These are phyloP conservation scores for Populus hybrid DNA, from an alignment of 441 rosid species.

Conservation along the genomic window DNA sequence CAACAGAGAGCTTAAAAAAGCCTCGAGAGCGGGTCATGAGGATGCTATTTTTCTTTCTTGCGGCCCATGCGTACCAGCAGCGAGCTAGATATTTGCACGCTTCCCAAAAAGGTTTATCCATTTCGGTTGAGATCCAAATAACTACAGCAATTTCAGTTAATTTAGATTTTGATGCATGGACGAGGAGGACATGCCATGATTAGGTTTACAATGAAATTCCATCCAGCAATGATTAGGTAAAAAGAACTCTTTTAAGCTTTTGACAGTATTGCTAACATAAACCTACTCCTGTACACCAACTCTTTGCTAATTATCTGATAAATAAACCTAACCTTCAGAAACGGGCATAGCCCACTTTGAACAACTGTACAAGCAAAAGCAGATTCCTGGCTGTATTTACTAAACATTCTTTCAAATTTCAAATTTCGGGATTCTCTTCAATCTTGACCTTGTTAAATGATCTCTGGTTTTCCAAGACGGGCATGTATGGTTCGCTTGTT, in stretches of 20 bases:
- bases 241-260: neutral
- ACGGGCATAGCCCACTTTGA: neutral
- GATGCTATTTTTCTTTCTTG: neutral
- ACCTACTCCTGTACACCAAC: neutral
- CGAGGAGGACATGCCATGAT: neutral
- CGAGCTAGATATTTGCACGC: neutral
- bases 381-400: neutral
- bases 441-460: conserved; percentile 33
- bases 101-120: neutral
- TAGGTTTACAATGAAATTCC: neutral
- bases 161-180: neutral
- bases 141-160: neutral
- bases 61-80: neutral
- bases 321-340: neutral
- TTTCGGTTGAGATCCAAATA: neutral
- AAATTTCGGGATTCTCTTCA: conserved; percentile 31
- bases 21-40: neutral
- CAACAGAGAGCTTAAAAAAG: neutral
- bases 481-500: conserved; percentile 41
- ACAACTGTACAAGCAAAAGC: conserved; percentile 1
- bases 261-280: neutral
- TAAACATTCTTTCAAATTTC: conserved; percentile 24
- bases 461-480: conserved; percentile 47
- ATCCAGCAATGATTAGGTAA: neutral
- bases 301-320: neutral